Conservation (phyloP, 306 rosid genomes). For the Glycine soja region DNA sequence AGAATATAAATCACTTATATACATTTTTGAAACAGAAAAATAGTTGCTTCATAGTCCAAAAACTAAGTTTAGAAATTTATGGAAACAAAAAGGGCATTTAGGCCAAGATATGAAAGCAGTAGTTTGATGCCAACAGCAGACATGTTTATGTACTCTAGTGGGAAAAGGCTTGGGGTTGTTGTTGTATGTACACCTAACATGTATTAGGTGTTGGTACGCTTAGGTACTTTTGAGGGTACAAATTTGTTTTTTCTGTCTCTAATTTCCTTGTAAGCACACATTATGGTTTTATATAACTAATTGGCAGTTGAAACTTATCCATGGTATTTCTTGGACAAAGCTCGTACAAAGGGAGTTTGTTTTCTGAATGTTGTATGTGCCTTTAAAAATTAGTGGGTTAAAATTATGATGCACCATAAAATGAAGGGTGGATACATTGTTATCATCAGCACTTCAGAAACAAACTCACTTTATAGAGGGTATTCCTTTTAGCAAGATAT, state of each 20-base stretch:
- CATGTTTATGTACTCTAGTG: neutral
- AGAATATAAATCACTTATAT: neutral
- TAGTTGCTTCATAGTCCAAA: neutral
- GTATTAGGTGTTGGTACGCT: neutral
- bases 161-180: neutral
- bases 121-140: slow-evolving; percentile 7
- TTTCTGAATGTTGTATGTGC: neutral
- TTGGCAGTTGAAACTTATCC: neutral
- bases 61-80: slow-evolving; percentile 25
- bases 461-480: slow-evolving; percentile 19
- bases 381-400: neutral
- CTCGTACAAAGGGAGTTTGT: neutral
- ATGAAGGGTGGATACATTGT: neutral
- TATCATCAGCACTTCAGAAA: neutral
- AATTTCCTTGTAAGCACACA: neutral
- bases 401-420: neutral
- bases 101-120: slow-evolving; percentile 7
- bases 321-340: neutral
- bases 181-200: neutral
- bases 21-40: slow-evolving; percentile 13
- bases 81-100: slow-evolving; percentile 1
- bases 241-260: neutral
- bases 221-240: neutral
- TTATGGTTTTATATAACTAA: neutral
- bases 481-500: too few species aligned